Conservation (phyloP, 2,329 filamentous ascomycete species). For the Dactylella cylindrospora region DNA sequence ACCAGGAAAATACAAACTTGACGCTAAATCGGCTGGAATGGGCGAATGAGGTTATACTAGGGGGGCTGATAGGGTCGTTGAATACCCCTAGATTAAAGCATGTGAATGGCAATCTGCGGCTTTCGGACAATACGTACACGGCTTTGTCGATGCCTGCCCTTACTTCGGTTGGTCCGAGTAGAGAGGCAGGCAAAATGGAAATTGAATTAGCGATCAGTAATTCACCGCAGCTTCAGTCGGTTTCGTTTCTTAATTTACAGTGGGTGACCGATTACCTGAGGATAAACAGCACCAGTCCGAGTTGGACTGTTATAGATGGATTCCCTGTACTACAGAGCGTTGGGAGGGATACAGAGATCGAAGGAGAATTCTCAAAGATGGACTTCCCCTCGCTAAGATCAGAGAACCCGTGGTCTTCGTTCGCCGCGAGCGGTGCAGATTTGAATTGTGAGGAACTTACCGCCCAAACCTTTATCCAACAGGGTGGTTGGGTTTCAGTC, state of each 20-base stretch:
- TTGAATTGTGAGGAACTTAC: conserved; percentile 1
- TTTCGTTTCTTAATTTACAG: conserved; percentile 16
- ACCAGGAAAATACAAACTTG: neutral
- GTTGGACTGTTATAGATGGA: conserved; percentile 1
- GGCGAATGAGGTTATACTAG: neutral
- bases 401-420: neutral
- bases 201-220: neutral
- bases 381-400: conserved; percentile 9
- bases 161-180: neutral
- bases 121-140: neutral
- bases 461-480: neutral
- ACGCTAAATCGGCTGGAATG: neutral
- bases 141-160: neutral
- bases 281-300: neutral
- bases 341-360: neutral
- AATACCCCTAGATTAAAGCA: neutral
- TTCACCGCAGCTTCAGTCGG: neutral
- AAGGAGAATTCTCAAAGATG: conserved; percentile 6
- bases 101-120: neutral
- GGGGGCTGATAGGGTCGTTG: neutral
- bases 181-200: neutral
- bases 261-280: neutral
- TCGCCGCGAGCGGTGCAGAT: neutral
- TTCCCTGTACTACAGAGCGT: conserved; percentile 6
- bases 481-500: neutral